These are phyloP conservation scores for Chaetoceros tenuissimus DNA, from an alignment of 108 stramenopile species.

Conservation along the genomic window DNA sequence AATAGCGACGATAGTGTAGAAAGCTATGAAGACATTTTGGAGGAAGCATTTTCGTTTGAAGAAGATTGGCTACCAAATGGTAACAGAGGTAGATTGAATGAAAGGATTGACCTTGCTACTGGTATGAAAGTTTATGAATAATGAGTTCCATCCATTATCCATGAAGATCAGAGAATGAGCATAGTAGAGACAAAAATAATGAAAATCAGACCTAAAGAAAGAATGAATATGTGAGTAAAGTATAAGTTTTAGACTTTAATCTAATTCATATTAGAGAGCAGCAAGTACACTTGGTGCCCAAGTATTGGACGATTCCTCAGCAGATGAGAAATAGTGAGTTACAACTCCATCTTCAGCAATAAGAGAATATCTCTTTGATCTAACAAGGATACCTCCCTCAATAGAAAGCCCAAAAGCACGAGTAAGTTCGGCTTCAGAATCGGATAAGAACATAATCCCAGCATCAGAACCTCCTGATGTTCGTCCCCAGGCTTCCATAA, in stretches of 20 bases:
- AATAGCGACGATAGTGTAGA: no score
- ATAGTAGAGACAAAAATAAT: no score
- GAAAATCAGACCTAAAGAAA: no score
- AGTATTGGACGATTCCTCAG: slow-evolving; percentile 49
- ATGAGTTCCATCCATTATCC: no score
- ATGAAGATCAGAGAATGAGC: no score
- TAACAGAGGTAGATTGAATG: no score
- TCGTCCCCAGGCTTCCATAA: slow-evolving; percentile 84
- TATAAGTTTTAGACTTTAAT: not conserved
- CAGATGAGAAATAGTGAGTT: slow-evolving; percentile 65
- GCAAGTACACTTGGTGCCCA: slow-evolving; percentile 78
- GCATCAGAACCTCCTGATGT: slow-evolving; percentile 68
- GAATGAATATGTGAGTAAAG: not conserved
- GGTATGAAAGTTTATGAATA: no score
- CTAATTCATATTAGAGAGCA: slow-evolving; percentile 19
- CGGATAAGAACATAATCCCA: slow-evolving; percentile 64
- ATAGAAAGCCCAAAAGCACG: slow-evolving; percentile 62
- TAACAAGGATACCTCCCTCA: slow-evolving; percentile 49
- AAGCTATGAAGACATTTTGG: no score
- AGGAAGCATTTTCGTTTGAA: no score
- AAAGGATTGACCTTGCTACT: no score
- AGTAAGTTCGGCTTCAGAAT: slow-evolving; percentile 56
- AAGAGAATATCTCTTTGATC: slow-evolving; percentile 68
- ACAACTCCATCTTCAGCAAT: slow-evolving; percentile 81
- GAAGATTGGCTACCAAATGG: no score